Percentiles rank a stretch among this genome's conserved stretches.
phyloP scores from a whole-genome alignment of 306 rosid species.

The Prunus armeniaca region DNA sequence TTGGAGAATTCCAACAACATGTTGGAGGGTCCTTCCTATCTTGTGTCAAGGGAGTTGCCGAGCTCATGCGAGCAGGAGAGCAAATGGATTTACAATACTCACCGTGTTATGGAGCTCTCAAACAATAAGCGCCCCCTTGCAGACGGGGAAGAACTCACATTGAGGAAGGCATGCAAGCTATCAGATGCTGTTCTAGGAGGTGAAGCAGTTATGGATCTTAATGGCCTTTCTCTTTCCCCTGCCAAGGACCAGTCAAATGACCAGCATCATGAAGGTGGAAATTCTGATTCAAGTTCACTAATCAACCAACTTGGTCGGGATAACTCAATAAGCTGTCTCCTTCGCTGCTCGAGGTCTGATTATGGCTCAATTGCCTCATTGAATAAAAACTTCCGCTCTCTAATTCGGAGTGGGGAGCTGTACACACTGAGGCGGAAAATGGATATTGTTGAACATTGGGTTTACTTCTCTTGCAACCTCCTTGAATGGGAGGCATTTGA shows the following conservation, averaged over 20 bases:
- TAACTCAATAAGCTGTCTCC: constrained; percentile 48
- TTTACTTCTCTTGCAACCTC: constrained; percentile 68
- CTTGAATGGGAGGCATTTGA: constrained; percentile 72
- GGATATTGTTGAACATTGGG: constrained; percentile 70
- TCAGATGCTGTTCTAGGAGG: constrained; percentile 27
- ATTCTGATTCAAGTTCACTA: constrained; percentile 35
- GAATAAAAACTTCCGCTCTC: constrained; percentile 49
- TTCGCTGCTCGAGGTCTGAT: constrained; percentile 61
- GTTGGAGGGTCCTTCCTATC: constrained; percentile 58
- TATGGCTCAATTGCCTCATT: constrained; percentile 57
- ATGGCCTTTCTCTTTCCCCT: constrained; percentile 20
- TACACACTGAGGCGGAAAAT: constrained; percentile 46
- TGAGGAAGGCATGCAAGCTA: constrained; percentile 37
- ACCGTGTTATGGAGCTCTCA: constrained; percentile 35
- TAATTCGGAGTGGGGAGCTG: constrained; percentile 56
- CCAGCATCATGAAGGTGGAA: constrained; percentile 26
- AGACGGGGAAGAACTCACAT: constrained; percentile 27
- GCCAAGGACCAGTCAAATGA: constrained; percentile 20
- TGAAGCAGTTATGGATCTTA: constrained; percentile 11
- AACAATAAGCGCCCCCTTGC: constrained; percentile 39
- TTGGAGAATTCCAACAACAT: constrained; percentile 29
- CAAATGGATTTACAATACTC: constrained; percentile 45
- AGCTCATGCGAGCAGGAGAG: constrained; percentile 58
- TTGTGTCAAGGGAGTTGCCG: constrained; percentile 45
- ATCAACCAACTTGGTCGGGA: constrained; percentile 57